Percentiles rank a stretch among this genome's conserved stretches.
phyloP scores from a whole-genome alignment of 352 stramenopile species.

The Phytophthora cactorum region DNA sequence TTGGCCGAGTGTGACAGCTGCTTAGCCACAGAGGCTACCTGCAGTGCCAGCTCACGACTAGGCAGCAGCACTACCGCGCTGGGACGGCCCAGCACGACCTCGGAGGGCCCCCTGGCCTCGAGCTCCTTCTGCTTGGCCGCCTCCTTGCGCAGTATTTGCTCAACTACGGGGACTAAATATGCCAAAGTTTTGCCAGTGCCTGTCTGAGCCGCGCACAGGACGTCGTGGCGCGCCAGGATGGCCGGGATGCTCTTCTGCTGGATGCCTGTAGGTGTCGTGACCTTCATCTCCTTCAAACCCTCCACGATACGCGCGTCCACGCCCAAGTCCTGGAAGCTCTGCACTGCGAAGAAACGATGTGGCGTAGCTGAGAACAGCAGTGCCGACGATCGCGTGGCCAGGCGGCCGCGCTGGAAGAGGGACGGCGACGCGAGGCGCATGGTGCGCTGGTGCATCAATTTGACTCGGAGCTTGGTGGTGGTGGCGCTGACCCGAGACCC shows the following conservation, averaged over 20 bases:
- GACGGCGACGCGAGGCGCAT: constrained; percentile 13
- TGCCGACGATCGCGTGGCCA: constrained; percentile 2
- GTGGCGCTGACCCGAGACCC: background rate
- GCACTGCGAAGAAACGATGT: constrained; percentile 13
- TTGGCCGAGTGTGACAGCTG: constrained; percentile 69
- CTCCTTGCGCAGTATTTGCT: constrained; percentile 58
- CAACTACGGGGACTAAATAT: constrained; percentile 64
- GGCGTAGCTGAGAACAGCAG: background rate
- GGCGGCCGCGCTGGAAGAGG: constrained; percentile 10
- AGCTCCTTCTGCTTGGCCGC: constrained; percentile 28
- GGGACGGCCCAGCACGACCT: constrained; percentile 42
- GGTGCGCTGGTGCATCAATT: background rate
- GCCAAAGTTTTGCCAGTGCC: constrained; percentile 75
- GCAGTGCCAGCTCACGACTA: constrained; percentile 71
- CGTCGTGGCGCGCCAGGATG: constrained; percentile 53
- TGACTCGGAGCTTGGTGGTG: background rate
- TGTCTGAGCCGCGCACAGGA: constrained; percentile 72
- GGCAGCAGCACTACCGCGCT: constrained; percentile 65
- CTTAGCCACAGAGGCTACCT: constrained; percentile 75
- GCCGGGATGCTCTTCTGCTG: constrained; percentile 59
- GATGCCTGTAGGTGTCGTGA: constrained; percentile 56
- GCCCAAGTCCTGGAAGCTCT: constrained; percentile 48
- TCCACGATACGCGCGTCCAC: constrained; percentile 47
- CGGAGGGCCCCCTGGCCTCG: constrained; percentile 9
- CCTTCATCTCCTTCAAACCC: constrained; percentile 56